Base-by-base conservation (phyloP, 2,329 filamentous ascomycete genomes). In the Talaromyces sp. region DNA sequence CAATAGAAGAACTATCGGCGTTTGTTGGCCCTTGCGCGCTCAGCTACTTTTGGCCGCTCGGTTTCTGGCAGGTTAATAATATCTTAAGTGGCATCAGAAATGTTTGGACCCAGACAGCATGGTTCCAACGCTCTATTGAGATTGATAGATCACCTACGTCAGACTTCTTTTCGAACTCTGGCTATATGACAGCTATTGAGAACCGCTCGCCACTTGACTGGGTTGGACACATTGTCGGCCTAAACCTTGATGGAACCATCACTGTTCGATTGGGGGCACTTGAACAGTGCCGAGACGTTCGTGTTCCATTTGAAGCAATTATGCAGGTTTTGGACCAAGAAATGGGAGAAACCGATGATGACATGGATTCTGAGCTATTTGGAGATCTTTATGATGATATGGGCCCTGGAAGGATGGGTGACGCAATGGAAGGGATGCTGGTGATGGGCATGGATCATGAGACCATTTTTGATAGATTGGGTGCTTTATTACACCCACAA, bases 191-290 rank as follows among this genome's bases (percentile, higher is more conserved):
- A 50, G 19, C 9, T 5, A n/a, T 5, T 50, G 43, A 13, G 21
- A 50, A 14, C 21, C 3, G 5, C 56, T 63, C 10, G 3, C 56
- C 55, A 9, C 51, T 73, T 7, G 76, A 81, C 41, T 86, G 84
- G 80, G 74, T 86, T 58, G 84, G 84, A 19, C 82, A 85, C 66
- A 78, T 87, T 2, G 75, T 85, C 21, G 80, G 83, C 54, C 73
- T 84, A 3, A 77, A 78, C 13, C 67, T 82, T 3, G 81, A 86
- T 66, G 84, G 84, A 2, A 75, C 73, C 7, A 68, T 84, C 10
- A 80, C 78, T 0, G 75, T 87, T 29, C 78, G 84, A n/a, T 72
- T 86, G 19, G 81, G 81, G 49, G 81, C 78, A 11, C 71, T 79
- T 5, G 70, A 77, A 17, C 71, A 77, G n/a, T 78, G 80, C 13